phyloP scores from a whole-genome alignment of 805 yeast genomes.

The Myxozyma melibiosi region DNA sequence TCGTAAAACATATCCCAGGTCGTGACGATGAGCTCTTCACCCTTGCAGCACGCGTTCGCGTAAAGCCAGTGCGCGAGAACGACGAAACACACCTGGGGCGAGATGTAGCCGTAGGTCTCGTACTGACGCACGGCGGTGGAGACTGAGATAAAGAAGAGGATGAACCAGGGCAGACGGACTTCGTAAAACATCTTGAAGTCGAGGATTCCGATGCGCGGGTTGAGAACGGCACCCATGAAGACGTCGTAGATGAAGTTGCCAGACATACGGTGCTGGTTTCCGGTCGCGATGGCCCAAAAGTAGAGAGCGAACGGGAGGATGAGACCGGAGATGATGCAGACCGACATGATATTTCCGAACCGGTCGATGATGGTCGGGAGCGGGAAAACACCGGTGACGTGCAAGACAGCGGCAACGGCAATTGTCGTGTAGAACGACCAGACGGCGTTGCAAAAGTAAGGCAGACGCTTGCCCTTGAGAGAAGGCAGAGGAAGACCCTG shows the following conservation, averaged over 20 bases:
- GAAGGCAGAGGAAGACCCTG: slow-evolving; percentile 92
- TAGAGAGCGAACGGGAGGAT: slow-evolving; percentile 68
- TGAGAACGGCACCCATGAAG: slow-evolving; percentile 96
- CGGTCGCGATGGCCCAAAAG: slow-evolving; percentile 63
- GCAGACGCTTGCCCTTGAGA: slow-evolving; percentile 74
- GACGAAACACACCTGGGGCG: slow-evolving; percentile 73
- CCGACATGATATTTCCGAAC: slow-evolving; percentile 91
- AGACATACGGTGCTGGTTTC: slow-evolving; percentile 86
- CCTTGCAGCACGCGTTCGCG: slow-evolving; percentile 96
- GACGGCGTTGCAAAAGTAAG: slow-evolving; percentile 92
- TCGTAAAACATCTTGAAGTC: slow-evolving; percentile 97
- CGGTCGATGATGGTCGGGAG: slow-evolving; percentile 73
- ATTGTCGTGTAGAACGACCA: slow-evolving; percentile 76
- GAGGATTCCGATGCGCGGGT: slow-evolving; percentile 89
- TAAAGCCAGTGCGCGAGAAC: slow-evolving; percentile 89
- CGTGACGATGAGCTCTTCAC: slow-evolving; percentile 95
- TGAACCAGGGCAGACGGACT: slow-evolving; percentile 96
- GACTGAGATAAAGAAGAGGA: slow-evolving; percentile 72
- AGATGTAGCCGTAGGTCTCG: slow-evolving; percentile 75
- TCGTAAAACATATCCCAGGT: slow-evolving; percentile 99
- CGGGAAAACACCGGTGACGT: slow-evolving; percentile 72
- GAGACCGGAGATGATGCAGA: slow-evolving; percentile 81
- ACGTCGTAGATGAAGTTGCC: slow-evolving; percentile 88
- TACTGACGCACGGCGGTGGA: slow-evolving; percentile 77
- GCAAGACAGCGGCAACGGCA: slow-evolving; percentile 60